Evolutionary conservation across 257 asterid genomes (phyloP), one percentile per base, ranked within the genome.

Genomic region (Phtheirospermum japonicum): DNA sequence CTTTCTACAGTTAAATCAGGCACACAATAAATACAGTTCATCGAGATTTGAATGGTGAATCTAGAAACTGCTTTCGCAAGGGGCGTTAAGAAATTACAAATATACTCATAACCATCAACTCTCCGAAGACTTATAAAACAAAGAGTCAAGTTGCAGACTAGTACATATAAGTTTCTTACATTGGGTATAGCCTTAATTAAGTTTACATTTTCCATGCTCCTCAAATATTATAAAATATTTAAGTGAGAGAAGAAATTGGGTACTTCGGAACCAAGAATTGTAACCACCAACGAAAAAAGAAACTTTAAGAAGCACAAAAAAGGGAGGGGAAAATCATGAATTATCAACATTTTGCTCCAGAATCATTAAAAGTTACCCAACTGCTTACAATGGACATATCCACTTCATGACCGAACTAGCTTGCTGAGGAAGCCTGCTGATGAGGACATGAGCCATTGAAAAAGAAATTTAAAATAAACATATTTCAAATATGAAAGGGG

Each of bases 351-450:
- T 50, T 51, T 33, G 28, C 17, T 51, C 20, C 57, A 10, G 5
- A 7, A 34, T 36, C 45, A 49, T 58, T 26, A 59, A 50, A 61
- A 17, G 10, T 34, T 23, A 37, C 26, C 46, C 63, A 14, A 53
- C 16, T 18, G 46, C 58, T 33, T 45, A 30, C 4, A 13, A 16
- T 9, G 19, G 13, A 3, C 48, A 40, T 7, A 40, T 40, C 14
- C 11, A 40, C 16, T 9, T 40, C 16, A 40, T 40, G 48, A 40
- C 26, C 34, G 34, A 36, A n/a, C n/a, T n/a, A n/a, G n/a, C n/a
- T n/a, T 0, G 18, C 23, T 42, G 2, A 37, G 19, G 4, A 26
- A 53, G 18, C 37, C 36, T 4, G 37, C 59, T 13, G 16, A 10
- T 26, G 13, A 54, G 37, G 33, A 54, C 37, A 13, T n/a, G n/a